Percentiles rank a stretch among this genome's conserved stretches.
Conservation (phyloP, 2,329 filamentous ascomycete genomes). For the Pleoardoris graminearum region DNA sequence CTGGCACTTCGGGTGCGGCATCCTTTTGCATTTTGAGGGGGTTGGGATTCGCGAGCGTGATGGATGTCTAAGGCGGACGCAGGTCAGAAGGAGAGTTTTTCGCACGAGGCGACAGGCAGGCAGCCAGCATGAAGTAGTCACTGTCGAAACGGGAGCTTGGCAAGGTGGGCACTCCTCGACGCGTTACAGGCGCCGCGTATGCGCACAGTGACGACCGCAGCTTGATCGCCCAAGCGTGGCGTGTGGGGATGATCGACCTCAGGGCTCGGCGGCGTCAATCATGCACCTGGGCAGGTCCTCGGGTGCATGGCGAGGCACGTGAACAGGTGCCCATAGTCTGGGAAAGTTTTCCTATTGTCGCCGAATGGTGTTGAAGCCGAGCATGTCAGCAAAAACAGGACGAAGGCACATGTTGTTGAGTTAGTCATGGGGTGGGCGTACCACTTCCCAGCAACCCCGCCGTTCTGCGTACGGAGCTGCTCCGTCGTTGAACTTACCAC, state of each 20-base stretch:
- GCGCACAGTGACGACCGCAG: constrained; percentile 5
- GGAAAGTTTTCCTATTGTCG: neutral
- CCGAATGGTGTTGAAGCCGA: neutral
- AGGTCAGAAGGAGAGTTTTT: constrained; percentile 42
- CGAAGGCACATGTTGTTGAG: neutral
- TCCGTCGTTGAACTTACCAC: no score
- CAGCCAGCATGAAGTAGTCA: constrained; percentile 25
- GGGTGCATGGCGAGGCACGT: neutral
- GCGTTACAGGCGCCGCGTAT: constrained; percentile 14
- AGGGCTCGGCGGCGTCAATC: neutral
- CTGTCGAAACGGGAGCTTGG: constrained; percentile 19
- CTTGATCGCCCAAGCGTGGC: constrained; percentile 5
- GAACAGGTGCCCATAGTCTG: neutral
- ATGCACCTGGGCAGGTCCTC: neutral
- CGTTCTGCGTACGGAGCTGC: no score
- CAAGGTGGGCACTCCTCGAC: constrained; percentile 9
- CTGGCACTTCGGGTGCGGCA: constrained; percentile 32
- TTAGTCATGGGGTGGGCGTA: neutral
- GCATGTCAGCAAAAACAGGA: no score
- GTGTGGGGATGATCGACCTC: constrained; percentile 3
- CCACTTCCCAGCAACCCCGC: neutral
- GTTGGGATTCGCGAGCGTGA: constrained; percentile 10
- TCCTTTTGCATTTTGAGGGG: constrained; percentile 33
- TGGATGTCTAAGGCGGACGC: constrained; percentile 26
- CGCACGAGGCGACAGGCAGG: constrained; percentile 35